Base-by-base conservation (phyloP, 768 basidiomycete genomes). In the Trametes meyenii region DNA sequence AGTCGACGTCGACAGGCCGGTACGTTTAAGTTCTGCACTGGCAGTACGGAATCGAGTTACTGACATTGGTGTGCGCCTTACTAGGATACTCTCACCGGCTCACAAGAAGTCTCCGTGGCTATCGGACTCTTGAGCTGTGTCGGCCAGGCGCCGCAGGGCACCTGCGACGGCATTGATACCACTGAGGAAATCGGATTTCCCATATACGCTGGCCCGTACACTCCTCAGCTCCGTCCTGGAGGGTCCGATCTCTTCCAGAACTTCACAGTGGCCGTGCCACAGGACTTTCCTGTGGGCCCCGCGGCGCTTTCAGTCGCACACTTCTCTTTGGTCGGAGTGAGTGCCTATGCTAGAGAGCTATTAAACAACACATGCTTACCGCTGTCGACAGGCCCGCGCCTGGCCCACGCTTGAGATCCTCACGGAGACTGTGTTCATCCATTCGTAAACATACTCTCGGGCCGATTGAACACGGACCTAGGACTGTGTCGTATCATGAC, bases 1-100 rank as follows among this genome's bases (percentile, higher is more conserved):
- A 12, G 76, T 77, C 36, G 68, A 76, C 42, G 68, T 78, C 39
- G 67, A 71, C 52, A 64, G 70, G 13, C 76, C 77, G 0, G 75
- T 77, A 61, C 36, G 73, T 38, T 11, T 2, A 10, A 12, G 3
- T 33, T 46, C 2, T 64, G 42, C 46, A 12, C 17, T 33, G 8
- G 5, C 19, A 4, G 1, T 35, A 17, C 21, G 24, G 5, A 35
- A 8, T 3, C 12, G 23, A 45, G 43, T 16, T 8, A 33, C 38
- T 61, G 26, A 36, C 35, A 17, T 6, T 21, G 10, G 13, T 24
- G 7, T 17, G 2, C 8, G 16, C 2, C 39, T 19, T 16, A n/a
- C n/a, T n/a, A 75, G 68, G 70, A 69, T 63, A 70, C 70, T 6
- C 69, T 75, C 7, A 70, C 72, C 3, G 63, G 67, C 57, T 74